Conservation (phyloP, 257 asterid species). For the Perilla frutescens region DNA sequence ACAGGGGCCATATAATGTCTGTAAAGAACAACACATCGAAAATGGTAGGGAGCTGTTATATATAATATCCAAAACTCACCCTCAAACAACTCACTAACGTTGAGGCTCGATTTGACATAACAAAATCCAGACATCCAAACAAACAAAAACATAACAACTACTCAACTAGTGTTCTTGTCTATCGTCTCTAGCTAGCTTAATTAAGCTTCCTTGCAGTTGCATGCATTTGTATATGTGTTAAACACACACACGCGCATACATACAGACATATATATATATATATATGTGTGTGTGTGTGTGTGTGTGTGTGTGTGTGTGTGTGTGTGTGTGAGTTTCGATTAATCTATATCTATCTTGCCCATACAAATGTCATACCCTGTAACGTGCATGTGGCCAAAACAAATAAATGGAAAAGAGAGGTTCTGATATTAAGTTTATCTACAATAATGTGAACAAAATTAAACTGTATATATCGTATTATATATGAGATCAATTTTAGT, state of each 20-base stretch:
- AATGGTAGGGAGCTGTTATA: not conserved
- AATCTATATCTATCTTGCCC: not conserved
- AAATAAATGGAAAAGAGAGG: not conserved
- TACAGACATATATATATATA: too few relatives aligned
- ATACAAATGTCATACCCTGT: slow-evolving; percentile 1
- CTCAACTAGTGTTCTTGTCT: slow-evolving; percentile 31
- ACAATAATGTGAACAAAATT: too few relatives aligned
- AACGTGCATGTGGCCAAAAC: not conserved
- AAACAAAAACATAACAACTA: slow-evolving; percentile 24
- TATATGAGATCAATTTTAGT: too few relatives aligned
- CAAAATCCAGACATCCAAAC: slow-evolving; percentile 31
- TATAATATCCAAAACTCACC: not conserved
- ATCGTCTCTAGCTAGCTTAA: not conserved
- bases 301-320: too few relatives aligned
- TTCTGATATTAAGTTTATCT: not conserved
- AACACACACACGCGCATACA: too few relatives aligned
- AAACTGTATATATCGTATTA: too few relatives aligned
- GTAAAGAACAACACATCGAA: slow-evolving; percentile 25
- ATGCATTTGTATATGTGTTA: too few relatives aligned
- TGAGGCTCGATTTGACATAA: slow-evolving; percentile 14
- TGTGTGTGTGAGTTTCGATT: too few relatives aligned
- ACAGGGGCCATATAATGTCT: slow-evolving; percentile 45
- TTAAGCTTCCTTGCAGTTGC: slow-evolving; percentile 17
- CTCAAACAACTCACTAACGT: slow-evolving; percentile 27
- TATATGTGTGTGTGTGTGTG: too few relatives aligned